These are phyloP conservation scores for Geotrichum cucujoidarum DNA, from an alignment of 1,139 yeast species.

Conservation along the genomic window DNA sequence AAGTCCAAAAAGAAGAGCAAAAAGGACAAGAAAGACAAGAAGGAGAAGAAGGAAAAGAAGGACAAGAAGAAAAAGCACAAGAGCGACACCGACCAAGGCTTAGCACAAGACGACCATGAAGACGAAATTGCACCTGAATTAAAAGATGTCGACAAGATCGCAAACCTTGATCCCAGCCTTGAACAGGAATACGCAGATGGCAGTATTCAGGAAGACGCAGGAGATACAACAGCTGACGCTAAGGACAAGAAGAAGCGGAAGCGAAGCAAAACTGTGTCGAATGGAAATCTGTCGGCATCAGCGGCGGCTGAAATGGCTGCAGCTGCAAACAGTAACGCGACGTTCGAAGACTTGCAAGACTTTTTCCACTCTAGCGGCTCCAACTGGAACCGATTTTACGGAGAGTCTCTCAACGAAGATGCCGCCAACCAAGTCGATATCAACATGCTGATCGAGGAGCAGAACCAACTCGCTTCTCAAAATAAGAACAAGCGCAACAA, in stretches of 20 bases:
- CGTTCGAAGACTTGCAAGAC: constrained; percentile 18
- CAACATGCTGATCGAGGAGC: constrained; percentile 13
- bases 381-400: constrained; percentile 20
- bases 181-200: constrained; percentile 19
- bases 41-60: constrained; percentile 23
- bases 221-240: constrained; percentile 16
- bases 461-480: constrained; percentile 1
- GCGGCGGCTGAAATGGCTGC: constrained; percentile 8
- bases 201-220: neutral
- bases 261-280: constrained; percentile 9
- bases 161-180: constrained; percentile 20
- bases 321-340: constrained; percentile 4
- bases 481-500: constrained; percentile 5
- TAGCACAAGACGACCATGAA: neutral
- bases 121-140: constrained; percentile 27
- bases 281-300: neutral
- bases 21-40: constrained; percentile 22
- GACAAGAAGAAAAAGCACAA: constrained; percentile 19
- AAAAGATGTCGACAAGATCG: constrained; percentile 18
- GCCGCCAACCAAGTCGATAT: constrained; percentile 13
- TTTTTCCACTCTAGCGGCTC: constrained; percentile 16
- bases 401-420: constrained; percentile 13
- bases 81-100: neutral
- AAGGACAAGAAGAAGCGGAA: constrained; percentile 20
- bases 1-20: constrained; percentile 21